Evolutionary conservation across 805 yeast genomes (phyloP).

Genomic region (Candida succiphila): DNA sequence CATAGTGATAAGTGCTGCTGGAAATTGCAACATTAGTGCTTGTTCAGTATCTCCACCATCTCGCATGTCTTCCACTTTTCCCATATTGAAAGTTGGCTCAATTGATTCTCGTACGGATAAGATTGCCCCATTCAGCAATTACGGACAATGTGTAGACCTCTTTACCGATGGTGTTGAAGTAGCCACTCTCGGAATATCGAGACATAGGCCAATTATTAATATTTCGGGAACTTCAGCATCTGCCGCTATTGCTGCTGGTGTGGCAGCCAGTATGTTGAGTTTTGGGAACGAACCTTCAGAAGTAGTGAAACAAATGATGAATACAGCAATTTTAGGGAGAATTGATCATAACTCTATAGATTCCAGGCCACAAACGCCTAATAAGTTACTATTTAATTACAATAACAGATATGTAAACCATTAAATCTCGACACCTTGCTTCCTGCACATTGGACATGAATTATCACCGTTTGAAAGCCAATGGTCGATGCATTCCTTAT

Average conservation of each 20-base stretch:
- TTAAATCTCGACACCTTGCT: conserved; percentile 24
- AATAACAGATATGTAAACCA: conserved; percentile 5
- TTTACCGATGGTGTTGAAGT: conserved; percentile 77
- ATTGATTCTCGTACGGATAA: conserved; percentile 64
- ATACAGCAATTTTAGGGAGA: neutral
- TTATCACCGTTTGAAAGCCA: conserved; percentile 46
- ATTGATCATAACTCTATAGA: neutral
- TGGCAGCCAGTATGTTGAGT: conserved; percentile 27
- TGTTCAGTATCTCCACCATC: conserved; percentile 64
- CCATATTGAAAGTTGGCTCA: conserved; percentile 62
- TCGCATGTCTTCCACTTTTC: neutral
- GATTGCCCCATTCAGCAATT: conserved; percentile 76
- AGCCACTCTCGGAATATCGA: conserved; percentile 37
- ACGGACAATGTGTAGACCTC: conserved; percentile 86
- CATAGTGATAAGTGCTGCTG: conserved; percentile 83
- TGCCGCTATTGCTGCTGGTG: conserved; percentile 61
- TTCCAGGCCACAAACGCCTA: conserved; percentile 9
- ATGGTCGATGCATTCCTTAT: conserved; percentile 45
- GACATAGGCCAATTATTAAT: conserved; percentile 14
- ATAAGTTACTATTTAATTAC: conserved; percentile 13
- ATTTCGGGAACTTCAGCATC: conserved; percentile 81
- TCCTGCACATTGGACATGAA: conserved; percentile 49
- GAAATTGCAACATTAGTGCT: conserved; percentile 71
- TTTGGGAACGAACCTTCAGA: neutral
- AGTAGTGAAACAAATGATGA: neutral